Evolutionary conservation across 2,329 filamentous ascomycete genomes (phyloP).

Genomic region (Colletotrichum falcatum): DNA sequence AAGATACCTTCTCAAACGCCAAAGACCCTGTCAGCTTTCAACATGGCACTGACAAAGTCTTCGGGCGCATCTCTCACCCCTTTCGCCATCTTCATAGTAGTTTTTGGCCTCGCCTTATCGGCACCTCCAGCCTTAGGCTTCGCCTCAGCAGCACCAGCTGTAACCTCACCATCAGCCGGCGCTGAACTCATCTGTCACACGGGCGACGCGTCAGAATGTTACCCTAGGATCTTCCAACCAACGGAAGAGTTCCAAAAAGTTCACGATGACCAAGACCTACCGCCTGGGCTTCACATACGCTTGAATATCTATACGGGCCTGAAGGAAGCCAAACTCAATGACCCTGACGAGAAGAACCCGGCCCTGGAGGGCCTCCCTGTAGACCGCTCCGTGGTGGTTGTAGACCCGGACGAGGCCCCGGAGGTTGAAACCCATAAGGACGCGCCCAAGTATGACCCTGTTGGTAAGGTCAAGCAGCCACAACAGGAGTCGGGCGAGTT

Average conservation of each 20-base stretch:
- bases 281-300: slow-evolving; percentile 73
- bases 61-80: slow-evolving; percentile 7
- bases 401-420: slow-evolving; percentile 59
- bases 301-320: slow-evolving; percentile 72
- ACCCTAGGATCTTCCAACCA: slow-evolving; percentile 72
- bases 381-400: slow-evolving; percentile 65
- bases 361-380: slow-evolving; percentile 63
- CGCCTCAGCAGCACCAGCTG: slow-evolving; percentile 26
- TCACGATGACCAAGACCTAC: slow-evolving; percentile 73
- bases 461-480: slow-evolving; percentile 69
- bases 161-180: slow-evolving; percentile 52
- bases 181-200: slow-evolving; percentile 75
- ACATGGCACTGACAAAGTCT: slow-evolving; percentile 22
- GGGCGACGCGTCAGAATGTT: slow-evolving; percentile 70
- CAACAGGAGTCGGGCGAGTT: slow-evolving; percentile 48
- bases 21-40: not conserved
- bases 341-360: slow-evolving; percentile 63
- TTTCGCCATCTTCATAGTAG: slow-evolving; percentile 22
- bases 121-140: slow-evolving; percentile 12
- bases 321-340: slow-evolving; percentile 75
- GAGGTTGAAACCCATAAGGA: slow-evolving; percentile 56
- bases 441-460: slow-evolving; percentile 68
- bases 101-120: slow-evolving; percentile 34
- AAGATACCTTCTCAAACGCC: not conserved
- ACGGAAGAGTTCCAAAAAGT: slow-evolving; percentile 74